phyloP scores from a whole-genome alignment of 192 early-diverging fungal species.

The Lunasporangiospora selenospora region DNA sequence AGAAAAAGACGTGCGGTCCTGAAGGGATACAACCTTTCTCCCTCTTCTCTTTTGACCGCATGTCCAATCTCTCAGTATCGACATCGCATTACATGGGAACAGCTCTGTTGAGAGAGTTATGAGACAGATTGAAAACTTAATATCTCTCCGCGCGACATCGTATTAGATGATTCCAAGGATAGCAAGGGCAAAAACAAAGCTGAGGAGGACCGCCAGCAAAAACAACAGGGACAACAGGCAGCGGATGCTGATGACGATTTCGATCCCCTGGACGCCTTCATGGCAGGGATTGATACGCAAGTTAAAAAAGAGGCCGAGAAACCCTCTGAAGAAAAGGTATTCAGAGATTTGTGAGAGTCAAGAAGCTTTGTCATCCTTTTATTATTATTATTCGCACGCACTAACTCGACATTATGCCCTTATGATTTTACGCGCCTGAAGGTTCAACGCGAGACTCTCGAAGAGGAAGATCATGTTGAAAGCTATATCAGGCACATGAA shows the following conservation, averaged over 20 bases:
- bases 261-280: slow-evolving; percentile 87
- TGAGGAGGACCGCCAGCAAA: neutral
- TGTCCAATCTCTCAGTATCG: too few relatives aligned
- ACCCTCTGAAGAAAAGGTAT: slow-evolving; percentile 56
- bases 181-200: neutral
- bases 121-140: neutral
- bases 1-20: too few relatives aligned
- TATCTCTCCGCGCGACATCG: neutral
- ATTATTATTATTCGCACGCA: neutral
- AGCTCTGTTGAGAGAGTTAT: neutral
- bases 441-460: slow-evolving; percentile 67
- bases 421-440: neutral
- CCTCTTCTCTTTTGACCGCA: too few relatives aligned
- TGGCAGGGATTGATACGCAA: slow-evolving; percentile 72
- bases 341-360: neutral
- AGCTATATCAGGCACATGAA: slow-evolving; percentile 80
- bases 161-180: neutral
- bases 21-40: too few relatives aligned
- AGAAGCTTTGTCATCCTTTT: neutral
- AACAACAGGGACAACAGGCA: too few relatives aligned
- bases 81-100: slow-evolving; percentile 28
- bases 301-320: slow-evolving; percentile 54
- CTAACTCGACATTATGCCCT: neutral
- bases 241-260: slow-evolving; percentile 57
- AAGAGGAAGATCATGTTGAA: slow-evolving; percentile 81